Evolutionary conservation across 1,284 basidiomycete genomes (phyloP).

Genomic region (Phenoliferia sp.): DNA sequence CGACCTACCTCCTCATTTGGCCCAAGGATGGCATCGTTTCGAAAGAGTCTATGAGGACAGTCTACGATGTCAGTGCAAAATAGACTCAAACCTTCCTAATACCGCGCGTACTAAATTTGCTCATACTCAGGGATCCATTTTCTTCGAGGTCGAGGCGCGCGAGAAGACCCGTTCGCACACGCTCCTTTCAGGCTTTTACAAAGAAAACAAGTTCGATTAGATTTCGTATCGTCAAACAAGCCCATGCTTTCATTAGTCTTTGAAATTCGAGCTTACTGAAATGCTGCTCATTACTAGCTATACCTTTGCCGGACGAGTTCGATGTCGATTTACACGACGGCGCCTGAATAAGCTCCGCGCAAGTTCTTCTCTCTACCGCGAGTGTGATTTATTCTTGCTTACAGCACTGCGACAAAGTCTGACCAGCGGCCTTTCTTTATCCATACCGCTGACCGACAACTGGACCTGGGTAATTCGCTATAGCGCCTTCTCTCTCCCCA

Average conservation of each 20-base stretch:
- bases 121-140: constrained; percentile 27
- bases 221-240: no score
- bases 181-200: not conserved
- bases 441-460: not conserved
- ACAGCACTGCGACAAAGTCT: no score
- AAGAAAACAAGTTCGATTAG: not conserved
- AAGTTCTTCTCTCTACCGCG: no score
- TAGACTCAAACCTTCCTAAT: not conserved
- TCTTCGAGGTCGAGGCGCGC: constrained; percentile 23
- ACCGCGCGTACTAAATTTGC: not conserved
- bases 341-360: no score
- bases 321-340: no score
- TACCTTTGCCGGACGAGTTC: no score
- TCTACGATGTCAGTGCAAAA: no score
- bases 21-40: constrained; percentile 49
- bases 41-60: constrained; percentile 49
- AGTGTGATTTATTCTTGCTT: no score
- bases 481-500: not conserved
- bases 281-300: no score
- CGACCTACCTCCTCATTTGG: constrained; percentile 51
- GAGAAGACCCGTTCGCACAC: constrained; percentile 4
- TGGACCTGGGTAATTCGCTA: not conserved
- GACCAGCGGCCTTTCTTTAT: no score
- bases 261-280: no score
- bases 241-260: no score